These are phyloP conservation scores for Hapsidospora chrysogenum DNA, from an alignment of 495 filamentous ascomycete genomes.

Conservation along the genomic window DNA sequence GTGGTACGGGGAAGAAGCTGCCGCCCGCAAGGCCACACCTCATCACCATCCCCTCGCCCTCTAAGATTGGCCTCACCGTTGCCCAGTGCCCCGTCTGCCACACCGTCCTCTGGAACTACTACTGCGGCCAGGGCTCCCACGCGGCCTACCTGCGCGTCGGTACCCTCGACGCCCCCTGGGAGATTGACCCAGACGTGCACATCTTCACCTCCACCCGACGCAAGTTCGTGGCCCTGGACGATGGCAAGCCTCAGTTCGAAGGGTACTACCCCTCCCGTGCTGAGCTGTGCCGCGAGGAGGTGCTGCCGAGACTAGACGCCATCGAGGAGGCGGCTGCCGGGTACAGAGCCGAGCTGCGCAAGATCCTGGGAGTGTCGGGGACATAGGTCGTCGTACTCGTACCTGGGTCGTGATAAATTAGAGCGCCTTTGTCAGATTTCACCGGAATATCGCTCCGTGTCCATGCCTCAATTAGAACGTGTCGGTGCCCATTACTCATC, in stretches of 20 bases:
- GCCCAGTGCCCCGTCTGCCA: constrained; percentile 3
- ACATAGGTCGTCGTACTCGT: too few relatives aligned
- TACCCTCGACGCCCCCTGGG: constrained; percentile 5
- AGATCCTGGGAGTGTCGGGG: too few relatives aligned
- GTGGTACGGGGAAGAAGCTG: not conserved
- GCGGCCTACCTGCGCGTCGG: constrained; percentile 4
- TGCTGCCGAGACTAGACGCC: not conserved
- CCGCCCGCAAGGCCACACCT: not conserved
- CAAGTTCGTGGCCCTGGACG: constrained; percentile 1
- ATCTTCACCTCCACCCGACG: constrained; percentile 3
- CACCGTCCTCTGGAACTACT: constrained; percentile 2
- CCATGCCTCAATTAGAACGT: too few relatives aligned
- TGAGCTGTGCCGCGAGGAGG: too few relatives aligned
- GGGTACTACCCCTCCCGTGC: constrained; percentile 1
- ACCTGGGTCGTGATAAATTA: too few relatives aligned
- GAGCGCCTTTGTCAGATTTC: too few relatives aligned
- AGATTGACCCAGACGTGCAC: constrained; percentile 6
- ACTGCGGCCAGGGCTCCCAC: constrained; percentile 1
- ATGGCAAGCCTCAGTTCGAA: constrained; percentile 2
- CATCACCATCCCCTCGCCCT: constrained; percentile 1
- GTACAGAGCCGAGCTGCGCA: not conserved
- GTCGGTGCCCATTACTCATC: too few relatives aligned
- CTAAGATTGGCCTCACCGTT: constrained; percentile 1
- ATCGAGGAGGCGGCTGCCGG: not conserved
- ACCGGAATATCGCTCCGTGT: too few relatives aligned